Base-by-base conservation (phyloP, 75 land plant species). In the Picea sitchensis region DNA sequence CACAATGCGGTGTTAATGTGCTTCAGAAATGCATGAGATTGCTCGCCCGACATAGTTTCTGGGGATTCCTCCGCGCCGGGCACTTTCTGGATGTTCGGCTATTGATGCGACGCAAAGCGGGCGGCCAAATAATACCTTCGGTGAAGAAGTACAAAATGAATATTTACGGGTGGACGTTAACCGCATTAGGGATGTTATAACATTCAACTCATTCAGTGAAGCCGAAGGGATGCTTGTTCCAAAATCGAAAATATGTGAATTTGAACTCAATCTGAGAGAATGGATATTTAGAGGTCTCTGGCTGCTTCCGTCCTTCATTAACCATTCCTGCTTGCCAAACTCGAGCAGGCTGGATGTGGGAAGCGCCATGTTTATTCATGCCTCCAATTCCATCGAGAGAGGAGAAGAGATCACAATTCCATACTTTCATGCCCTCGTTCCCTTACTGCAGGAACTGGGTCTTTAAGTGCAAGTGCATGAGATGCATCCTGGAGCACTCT, bases 281-380 rank as follows among this genome's bases (percentile, higher is more conserved):
- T 0, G 47, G 20, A 38, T n/a, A 6, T 17, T 71, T 8, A 58
- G 21, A 18, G 84, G 86, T 5, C 72, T 84, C 15, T 81, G 84
- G 86, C 71, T 74, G 65, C 81, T 82, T 1, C 81, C 86, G 2
- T 81, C 86, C 7, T 78, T 85, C 62, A 63, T 82, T 23, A 82
- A 85, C 65, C 86, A 84, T 64, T 84, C 83, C 0, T 81, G 86
- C 75, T 31, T 41, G 3, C 83, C 86, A 3, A 84, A 84, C 31
- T 72, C 76, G 4, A 65, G 62, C 15, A 68, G 67, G 31, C 76
- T 77, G 4, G 12, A 81, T 11, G 80, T 84, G 14, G 83, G 86
- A 23, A 75, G 63, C 14, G 83, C 84, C 0, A 63, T 85, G 83
- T 32, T 85, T 23, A 68, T 78, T 21, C 56, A 77, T 5, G 86